These are phyloP conservation scores for Talaromyces liani DNA, from an alignment of 495 filamentous ascomycete species.

Conservation along the genomic window DNA sequence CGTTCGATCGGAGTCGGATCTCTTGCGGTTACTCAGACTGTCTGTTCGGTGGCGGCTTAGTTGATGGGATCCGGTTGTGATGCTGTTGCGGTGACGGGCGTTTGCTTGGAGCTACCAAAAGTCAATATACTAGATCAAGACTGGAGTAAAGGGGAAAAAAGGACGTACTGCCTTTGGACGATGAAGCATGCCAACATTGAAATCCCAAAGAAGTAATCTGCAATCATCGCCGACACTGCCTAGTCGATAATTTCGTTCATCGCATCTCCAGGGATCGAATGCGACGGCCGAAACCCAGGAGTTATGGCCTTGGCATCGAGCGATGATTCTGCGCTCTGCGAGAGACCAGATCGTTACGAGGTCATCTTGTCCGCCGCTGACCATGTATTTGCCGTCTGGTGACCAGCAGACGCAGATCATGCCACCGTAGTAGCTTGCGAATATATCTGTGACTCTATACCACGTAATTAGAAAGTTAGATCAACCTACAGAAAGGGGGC, in stretches of 20 bases:
- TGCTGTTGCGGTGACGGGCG: slow-evolving; percentile 30
- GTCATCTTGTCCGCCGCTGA: slow-evolving; percentile 94
- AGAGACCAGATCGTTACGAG: slow-evolving; percentile 91
- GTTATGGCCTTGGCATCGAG: slow-evolving; percentile 87
- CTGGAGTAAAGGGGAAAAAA: background rate
- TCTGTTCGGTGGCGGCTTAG: slow-evolving; percentile 67
- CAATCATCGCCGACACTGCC: slow-evolving; percentile 95
- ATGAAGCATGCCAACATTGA: slow-evolving; percentile 91
- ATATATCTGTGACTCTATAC: slow-evolving; percentile 69
- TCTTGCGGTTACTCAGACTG: slow-evolving; percentile 45
- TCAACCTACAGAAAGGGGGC: background rate
- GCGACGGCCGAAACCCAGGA: slow-evolving; percentile 91
- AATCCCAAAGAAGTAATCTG: slow-evolving; percentile 88
- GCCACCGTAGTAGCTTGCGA: slow-evolving; percentile 87
- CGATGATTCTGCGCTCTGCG: slow-evolving; percentile 74
- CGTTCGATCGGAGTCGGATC: slow-evolving; percentile 61
- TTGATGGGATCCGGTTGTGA: slow-evolving; percentile 49
- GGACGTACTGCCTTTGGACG: slow-evolving; percentile 68
- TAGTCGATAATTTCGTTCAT: slow-evolving; percentile 88
- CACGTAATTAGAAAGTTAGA: slow-evolving; percentile 7
- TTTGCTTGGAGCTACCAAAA: slow-evolving; percentile 36
- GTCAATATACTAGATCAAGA: background rate
- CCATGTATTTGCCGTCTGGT: slow-evolving; percentile 90
- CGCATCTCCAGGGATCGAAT: slow-evolving; percentile 95
- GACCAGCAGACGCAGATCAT: slow-evolving; percentile 94